These are phyloP conservation scores for Micractinium sp. DNA, from an alignment of 139 green algal species.

Conservation along the genomic window DNA sequence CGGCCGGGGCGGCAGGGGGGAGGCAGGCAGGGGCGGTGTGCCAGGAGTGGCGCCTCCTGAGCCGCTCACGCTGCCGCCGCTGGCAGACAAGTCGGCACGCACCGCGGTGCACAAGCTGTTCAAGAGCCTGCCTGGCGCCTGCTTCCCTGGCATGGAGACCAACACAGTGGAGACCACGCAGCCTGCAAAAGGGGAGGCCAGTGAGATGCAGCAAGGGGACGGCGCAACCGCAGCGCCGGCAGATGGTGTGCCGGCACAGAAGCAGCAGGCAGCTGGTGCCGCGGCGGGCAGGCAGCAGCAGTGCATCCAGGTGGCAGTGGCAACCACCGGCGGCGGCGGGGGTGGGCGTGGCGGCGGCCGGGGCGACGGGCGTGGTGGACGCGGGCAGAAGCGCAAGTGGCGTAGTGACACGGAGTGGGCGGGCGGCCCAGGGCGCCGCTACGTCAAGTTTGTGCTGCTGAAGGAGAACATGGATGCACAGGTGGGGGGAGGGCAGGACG, in stretches of 20 bases:
- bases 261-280: not conserved
- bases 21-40: not conserved
- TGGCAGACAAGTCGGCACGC: constrained; percentile 35
- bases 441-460: constrained; percentile 80
- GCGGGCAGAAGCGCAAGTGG: constrained; percentile 26
- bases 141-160: constrained; percentile 30
- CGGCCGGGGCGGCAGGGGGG: not conserved
- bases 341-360: not conserved
- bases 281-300: not conserved
- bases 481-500: constrained; percentile 21
- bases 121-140: constrained; percentile 38
- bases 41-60: not conserved
- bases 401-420: constrained; percentile 49
- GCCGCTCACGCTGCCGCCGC: constrained; percentile 22
- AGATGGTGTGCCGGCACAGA: not conserved
- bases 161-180: constrained; percentile 33
- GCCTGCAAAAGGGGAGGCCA: not conserved
- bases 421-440: constrained; percentile 51
- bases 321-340: not conserved
- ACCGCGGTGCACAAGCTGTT: constrained; percentile 58
- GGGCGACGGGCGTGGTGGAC: not conserved
- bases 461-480: constrained; percentile 93
- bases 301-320: constrained; percentile 12
- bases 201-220: not conserved
- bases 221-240: not conserved